Evolutionary conservation across 2,329 filamentous ascomycete genomes (phyloP).

Genomic region (Albophoma yamanashiensis): DNA sequence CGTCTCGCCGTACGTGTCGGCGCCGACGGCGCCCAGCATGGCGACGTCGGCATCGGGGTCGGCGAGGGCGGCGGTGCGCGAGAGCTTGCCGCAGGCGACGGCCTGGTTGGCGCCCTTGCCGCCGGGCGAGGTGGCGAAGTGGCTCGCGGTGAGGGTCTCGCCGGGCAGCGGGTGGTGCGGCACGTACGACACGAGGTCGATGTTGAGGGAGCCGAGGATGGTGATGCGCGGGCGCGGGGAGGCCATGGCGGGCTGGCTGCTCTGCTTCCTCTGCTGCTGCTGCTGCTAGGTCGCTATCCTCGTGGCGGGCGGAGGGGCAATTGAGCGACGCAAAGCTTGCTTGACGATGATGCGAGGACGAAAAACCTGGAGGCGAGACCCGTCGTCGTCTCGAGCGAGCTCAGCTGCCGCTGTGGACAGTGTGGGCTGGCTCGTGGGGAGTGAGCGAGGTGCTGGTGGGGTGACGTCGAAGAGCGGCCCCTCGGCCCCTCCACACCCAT

Average conservation of each 20-base stretch:
- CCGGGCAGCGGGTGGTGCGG: conserved; percentile 72
- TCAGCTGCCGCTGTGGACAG: neutral
- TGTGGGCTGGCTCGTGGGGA: no score
- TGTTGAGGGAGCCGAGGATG: conserved; percentile 87
- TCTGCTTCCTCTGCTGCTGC: no score
- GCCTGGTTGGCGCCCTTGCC: conserved; percentile 97
- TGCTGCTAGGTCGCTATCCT: neutral
- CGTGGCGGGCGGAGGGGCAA: neutral
- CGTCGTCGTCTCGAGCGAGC: neutral
- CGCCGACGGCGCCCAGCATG: conserved; percentile 67
- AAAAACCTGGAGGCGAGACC: neutral
- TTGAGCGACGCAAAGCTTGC: no score
- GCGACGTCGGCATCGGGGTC: conserved; percentile 36
- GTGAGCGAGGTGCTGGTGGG: neutral
- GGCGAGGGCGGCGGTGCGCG: conserved; percentile 34
- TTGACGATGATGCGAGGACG: neutral
- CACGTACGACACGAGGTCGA: conserved; percentile 84
- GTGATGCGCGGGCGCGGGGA: conserved; percentile 46
- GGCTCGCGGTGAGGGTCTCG: conserved; percentile 74
- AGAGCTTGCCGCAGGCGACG: conserved; percentile 76
- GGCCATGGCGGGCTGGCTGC: conserved; percentile 1
- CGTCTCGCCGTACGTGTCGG: conserved; percentile 52
- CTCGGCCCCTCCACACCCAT: neutral
- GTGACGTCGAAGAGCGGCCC: neutral
- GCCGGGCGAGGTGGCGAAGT: conserved; percentile 71